A percentile compares a stretch with the other conserved stretches of the same genome.
Evolutionary conservation across 73 alveolate genomes (phyloP).

Genomic region (Tetrahymena elliotti): DNA sequence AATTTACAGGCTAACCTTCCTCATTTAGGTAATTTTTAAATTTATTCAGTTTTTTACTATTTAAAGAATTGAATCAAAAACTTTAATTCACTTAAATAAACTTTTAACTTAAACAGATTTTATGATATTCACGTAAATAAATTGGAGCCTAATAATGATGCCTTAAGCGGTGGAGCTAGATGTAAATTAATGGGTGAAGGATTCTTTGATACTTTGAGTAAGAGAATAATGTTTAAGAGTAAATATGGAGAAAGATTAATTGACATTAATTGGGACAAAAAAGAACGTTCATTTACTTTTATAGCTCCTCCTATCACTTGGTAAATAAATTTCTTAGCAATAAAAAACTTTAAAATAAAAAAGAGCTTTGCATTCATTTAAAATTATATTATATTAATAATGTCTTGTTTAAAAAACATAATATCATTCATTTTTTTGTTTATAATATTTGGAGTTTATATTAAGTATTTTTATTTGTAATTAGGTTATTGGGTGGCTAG

Average conservation of each 20-base stretch:
- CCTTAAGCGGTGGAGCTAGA: constrained; percentile 90
- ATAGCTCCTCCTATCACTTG: constrained; percentile 92
- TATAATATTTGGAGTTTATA: too few relatives aligned
- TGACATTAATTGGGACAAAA: constrained; percentile 94
- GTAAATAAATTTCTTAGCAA: too few relatives aligned
- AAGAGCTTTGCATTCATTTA: too few relatives aligned
- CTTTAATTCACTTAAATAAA: neutral
- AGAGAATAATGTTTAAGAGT: constrained; percentile 80
- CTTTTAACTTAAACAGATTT: constrained; percentile 37
- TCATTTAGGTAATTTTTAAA: constrained; percentile 33
- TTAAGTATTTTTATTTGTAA: neutral
- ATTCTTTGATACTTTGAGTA: constrained; percentile 89
- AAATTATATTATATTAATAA: too few relatives aligned
- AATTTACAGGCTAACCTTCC: constrained; percentile 93
- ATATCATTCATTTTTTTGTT: too few relatives aligned
- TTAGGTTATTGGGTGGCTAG: constrained; percentile 80
- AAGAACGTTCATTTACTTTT: constrained; percentile 70
- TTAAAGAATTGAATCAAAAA: constrained; percentile 5
- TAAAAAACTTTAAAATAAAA: too few relatives aligned
- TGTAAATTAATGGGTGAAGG: constrained; percentile 86
- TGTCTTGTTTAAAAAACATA: too few relatives aligned
- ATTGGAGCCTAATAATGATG: constrained; percentile 79
- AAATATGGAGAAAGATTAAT: constrained; percentile 82
- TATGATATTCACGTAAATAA: constrained; percentile 68
- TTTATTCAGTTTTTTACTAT: neutral